Evolutionary conservation across 1,284 basidiomycete genomes (phyloP), one percentile per base, ranked within the genome.

Genomic region (Salmacisia buchloeana): DNA sequence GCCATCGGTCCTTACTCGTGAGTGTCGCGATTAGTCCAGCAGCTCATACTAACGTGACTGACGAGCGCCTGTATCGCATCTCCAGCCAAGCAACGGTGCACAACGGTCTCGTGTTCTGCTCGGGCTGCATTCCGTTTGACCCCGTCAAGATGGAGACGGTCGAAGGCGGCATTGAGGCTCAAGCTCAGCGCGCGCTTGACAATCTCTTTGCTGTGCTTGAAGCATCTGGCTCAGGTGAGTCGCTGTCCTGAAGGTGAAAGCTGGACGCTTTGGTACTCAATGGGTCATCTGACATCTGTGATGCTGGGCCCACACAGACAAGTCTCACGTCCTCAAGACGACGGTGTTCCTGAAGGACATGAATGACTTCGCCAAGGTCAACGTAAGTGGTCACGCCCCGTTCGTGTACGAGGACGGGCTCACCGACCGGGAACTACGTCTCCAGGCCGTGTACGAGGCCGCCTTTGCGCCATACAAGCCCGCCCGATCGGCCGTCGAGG

Each of bases 311-410:
- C 23, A 15, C 29, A n/a, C 5, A 39, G 39, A 21, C 3, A 2
- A 25, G 52, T 36, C 69, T 63, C 69, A 69, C 63, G 60, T 72
- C 3, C 64, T 72, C 62, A 74, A 76, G 67, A 69, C 64, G 31
- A 71, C 74, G 88, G 89, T 96, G 54, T 97, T 97, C 83, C 82
- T 97, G 77, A 92, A 94, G 81, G 83, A 86, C 72, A 94, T 97
- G 92, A 84, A 89, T 76, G 90, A 97, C 81, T 97, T 97, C 81
- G 87, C 80, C 13, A 83, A 85, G 61, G 88, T 97, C 80, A 98
- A 97, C 80, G 84, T 81, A 43, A 66, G 69, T 72, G 2, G 2
- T 10, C 46, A 13, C 39, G 18, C 15, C 15, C 39, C 39, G 18
- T 43, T 43, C 41, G 18, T 43, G 36, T 18, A n/a, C 21, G 10